Base-by-base conservation (phyloP, 129 eudicot genomes). In the Chrysanthemum makinoi region DNA sequence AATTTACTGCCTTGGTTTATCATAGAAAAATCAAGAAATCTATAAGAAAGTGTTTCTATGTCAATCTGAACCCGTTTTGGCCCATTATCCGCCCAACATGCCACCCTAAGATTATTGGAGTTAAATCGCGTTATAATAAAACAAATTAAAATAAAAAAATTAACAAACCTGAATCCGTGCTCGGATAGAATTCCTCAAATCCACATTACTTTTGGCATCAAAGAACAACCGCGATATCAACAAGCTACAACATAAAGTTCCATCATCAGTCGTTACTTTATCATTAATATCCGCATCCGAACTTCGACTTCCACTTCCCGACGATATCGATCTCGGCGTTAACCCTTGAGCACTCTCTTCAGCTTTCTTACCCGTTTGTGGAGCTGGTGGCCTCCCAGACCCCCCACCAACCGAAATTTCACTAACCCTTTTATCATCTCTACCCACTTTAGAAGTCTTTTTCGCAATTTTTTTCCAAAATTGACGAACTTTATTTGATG, bases 401-500 rank as follows among this genome's bases (percentile, higher is more conserved):
- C 82, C 77, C 70, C 74, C 77, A 19, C 74, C 77, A 19, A 72
- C 70, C 16, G 79, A 72, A 73, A n/a, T 69, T 60, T 77, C 88
- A 67, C 39, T 72, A 17, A 62, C 9, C 76, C 65, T 88, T 75
- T 70, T 87, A 65, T 86, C 95, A 20, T 86, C 96, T 69, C 57
- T 82, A 55, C 75, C 89, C 57, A 84, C 72, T 83, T 81, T 88
- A 60, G 97, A 88, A 72, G 83, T 81, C 79, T 86, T 94, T 68
- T 84, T 90, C 15, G 88, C 70, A 68, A 94, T 77, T 77, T 77
- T 94, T 78, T 85, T 94, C 62, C 86, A 76, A 70, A 94, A 84
- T 12, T 84, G 93, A 30, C 93, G 96, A 73, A 94, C 97, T 81
- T 84, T 94, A 47, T 97, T 90, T 22, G 97, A 83, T 66, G 96